A percentile compares a stretch with the other conserved stretches of the same genome.
Evolutionary conservation across 2,329 filamentous ascomycete genomes (phyloP).

Genomic region (Gnomoniopsis smithogilvyi): DNA sequence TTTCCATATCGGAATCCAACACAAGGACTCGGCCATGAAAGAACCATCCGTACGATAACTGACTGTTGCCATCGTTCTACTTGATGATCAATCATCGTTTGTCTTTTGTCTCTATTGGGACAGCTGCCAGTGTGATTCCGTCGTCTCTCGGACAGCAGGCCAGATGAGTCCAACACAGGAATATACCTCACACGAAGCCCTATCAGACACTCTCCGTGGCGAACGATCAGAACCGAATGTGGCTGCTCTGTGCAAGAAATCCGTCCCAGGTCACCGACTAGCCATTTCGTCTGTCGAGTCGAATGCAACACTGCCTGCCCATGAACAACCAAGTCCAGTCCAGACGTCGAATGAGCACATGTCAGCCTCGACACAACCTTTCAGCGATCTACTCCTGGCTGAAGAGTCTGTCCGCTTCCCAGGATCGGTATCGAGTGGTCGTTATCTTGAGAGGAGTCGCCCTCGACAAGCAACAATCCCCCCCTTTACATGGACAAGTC

Average conservation of each 20-base stretch:
- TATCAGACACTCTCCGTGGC: neutral
- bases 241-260: neutral
- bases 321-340: slow-evolving; percentile 1
- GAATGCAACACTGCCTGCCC: neutral
- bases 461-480: neutral
- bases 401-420: neutral
- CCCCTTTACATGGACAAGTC: neutral
- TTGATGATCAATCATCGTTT: neutral
- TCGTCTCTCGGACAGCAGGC: neutral
- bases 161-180: neutral
- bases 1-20: neutral
- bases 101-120: neutral
- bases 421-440: neutral
- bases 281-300: neutral
- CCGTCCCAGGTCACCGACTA: neutral
- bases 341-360: neutral
- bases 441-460: neutral
- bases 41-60: neutral
- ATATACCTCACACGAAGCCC: neutral
- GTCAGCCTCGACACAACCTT: neutral
- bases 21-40: neutral
- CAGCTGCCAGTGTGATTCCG: neutral
- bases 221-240: neutral
- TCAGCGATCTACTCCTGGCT: neutral
- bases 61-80: neutral